Evolutionary conservation across 805 yeast species (phyloP).

Genomic region (Cyberlindnera lachancei): DNA sequence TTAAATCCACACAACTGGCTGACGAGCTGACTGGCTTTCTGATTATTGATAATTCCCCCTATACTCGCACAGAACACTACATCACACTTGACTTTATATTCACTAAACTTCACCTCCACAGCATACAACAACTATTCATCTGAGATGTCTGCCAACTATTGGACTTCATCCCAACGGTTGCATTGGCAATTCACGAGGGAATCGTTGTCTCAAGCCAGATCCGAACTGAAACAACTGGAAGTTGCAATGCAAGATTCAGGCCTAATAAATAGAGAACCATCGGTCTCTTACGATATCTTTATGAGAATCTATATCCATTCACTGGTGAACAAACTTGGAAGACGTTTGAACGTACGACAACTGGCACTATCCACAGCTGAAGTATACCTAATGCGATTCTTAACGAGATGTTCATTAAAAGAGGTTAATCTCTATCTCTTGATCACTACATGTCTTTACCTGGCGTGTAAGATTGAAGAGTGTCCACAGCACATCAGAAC

Average conservation of each 20-base stretch:
- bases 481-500: conserved; percentile 90
- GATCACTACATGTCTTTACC: conserved; percentile 77
- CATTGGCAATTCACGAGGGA: conserved; percentile 78
- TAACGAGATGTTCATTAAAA: conserved; percentile 61
- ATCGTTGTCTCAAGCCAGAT: conserved; percentile 40
- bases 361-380: conserved; percentile 86
- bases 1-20: too few relatives aligned
- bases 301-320: conserved; percentile 76
- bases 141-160: conserved; percentile 79
- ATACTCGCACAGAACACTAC: too few relatives aligned
- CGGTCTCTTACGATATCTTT: conserved; percentile 36
- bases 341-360: conserved; percentile 72
- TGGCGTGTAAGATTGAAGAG: conserved; percentile 92
- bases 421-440: conserved; percentile 79
- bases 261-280: conserved; percentile 31
- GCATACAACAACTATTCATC: too few relatives aligned
- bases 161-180: conserved; percentile 76
- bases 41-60: too few relatives aligned
- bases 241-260: conserved; percentile 32
- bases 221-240: conserved; percentile 31
- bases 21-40: too few relatives aligned
- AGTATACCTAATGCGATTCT: conserved; percentile 71
- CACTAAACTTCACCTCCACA: too few relatives aligned
- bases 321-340: conserved; percentile 66
- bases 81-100: too few relatives aligned